Conservation (phyloP, 2,329 filamentous ascomycete genomes). For the Pseudonectria buxi region DNA sequence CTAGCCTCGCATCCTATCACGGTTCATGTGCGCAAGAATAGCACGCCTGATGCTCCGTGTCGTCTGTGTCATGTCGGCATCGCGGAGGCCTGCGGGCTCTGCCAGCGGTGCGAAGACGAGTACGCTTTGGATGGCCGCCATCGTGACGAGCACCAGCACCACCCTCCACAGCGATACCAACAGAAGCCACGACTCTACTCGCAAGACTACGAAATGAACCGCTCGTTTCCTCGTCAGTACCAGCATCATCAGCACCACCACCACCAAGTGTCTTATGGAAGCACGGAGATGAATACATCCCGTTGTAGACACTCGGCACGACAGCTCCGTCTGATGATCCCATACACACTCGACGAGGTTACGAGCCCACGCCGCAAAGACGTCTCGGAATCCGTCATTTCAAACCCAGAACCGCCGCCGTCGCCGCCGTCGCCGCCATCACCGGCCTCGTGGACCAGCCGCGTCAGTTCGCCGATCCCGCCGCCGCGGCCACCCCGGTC, state of each 20-base stretch:
- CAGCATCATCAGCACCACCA: too few relatives aligned
- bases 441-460: slow-evolving; percentile 5
- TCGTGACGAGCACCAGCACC: slow-evolving; percentile 1
- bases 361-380: too few relatives aligned
- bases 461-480: slow-evolving; percentile 5
- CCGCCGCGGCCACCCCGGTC: slow-evolving; percentile 4
- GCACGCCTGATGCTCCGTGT: slow-evolving; percentile 14
- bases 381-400: too few relatives aligned
- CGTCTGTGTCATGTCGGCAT: slow-evolving; percentile 15
- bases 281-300: too few relatives aligned
- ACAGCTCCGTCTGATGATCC: too few relatives aligned
- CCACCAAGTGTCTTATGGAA: too few relatives aligned
- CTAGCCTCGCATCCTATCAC: slow-evolving; percentile 16
- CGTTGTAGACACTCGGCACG: too few relatives aligned
- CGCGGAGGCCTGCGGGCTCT: slow-evolving; percentile 16
- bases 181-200: too few relatives aligned
- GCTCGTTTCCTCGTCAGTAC: too few relatives aligned
- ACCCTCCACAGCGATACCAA: background rate
- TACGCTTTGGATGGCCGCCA: background rate
- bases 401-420: slow-evolving; percentile 2
- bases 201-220: too few relatives aligned
- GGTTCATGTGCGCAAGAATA: slow-evolving; percentile 18
- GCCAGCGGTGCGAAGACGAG: slow-evolving; percentile 19
- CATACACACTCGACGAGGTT: too few relatives aligned
- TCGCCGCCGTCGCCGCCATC: slow-evolving; percentile 6